Base-by-base conservation (phyloP, 1,284 basidiomycete genomes). In the Xerocomus nothofagi region DNA sequence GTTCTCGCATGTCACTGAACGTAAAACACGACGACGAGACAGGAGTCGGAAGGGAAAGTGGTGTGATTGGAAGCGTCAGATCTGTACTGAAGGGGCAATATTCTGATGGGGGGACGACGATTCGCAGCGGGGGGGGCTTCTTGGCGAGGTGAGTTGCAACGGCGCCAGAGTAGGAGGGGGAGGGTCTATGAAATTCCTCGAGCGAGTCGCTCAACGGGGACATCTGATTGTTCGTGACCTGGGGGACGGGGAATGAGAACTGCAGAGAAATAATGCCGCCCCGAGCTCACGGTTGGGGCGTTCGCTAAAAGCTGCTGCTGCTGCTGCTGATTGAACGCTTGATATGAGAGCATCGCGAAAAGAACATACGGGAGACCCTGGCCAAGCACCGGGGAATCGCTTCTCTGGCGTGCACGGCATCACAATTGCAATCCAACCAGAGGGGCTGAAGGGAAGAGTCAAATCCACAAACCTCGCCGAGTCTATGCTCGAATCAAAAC, bases 21-120 rank as follows among this genome's bases (percentile, higher is more conserved):
- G 50, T 60, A 29, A 67, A 67, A 40, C 66, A 65, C 1, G 62
- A 67, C 8, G 60, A 63, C 0, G 61, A 57, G 39, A 68, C 38
- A 10, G 63, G 54, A 12, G 62, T 56, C 27, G 60, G 54, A 49
- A 69, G 62, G 39, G 57, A 59, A 32, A 51, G 58, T 9, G 66
- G 64, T 17, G 66, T 66, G 20, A 59, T 54, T 40, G 67, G 66
- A 51, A 69, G 63, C 6, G 57, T 65, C 20, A 65, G 51, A 39
- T 65, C 65, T 12, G 67, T 68, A 30, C 62, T 63, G 45, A 68
- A 69, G 11, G 64, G 63, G 50, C 67, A 69, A 40, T 66, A 65
- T 53, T 69, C 67, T 27, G 67, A 55, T n/a, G 63, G 66, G 12
- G 67, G 67, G 44, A 69, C 62, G 32, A 65, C 41, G 60, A 65